phyloP scores from a whole-genome alignment of 2,329 filamentous ascomycete species.

The Pseudopithomyces chartarum region DNA sequence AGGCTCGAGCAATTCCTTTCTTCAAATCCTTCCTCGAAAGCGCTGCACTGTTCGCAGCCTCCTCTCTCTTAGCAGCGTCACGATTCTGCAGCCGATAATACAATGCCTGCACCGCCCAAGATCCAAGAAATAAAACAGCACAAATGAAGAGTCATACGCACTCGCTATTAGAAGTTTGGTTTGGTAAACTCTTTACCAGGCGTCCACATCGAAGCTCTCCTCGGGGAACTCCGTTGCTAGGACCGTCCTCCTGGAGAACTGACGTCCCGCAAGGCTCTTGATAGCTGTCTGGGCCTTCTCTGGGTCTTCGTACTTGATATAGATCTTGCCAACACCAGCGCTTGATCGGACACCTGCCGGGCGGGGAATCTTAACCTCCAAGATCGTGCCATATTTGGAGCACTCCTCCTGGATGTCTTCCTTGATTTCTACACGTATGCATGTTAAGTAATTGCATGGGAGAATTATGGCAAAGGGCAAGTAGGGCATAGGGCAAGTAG shows the following conservation, averaged over 20 bases:
- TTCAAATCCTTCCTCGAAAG: neutral
- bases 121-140: slow-evolving; percentile 5
- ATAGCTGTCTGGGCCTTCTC: slow-evolving; percentile 84
- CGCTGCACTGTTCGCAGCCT: neutral
- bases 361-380: slow-evolving; percentile 91
- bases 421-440: slow-evolving; percentile 99
- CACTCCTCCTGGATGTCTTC: slow-evolving; percentile 95
- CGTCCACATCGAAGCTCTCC: slow-evolving; percentile 93
- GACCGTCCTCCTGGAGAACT: slow-evolving; percentile 95
- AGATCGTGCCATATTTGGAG: slow-evolving; percentile 81
- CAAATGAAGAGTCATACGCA: slow-evolving; percentile 27
- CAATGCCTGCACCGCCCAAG: neutral
- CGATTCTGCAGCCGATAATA: neutral
- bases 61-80: neutral
- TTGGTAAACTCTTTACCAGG: slow-evolving; percentile 64
- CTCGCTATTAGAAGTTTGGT: neutral
- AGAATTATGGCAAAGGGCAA: no score
- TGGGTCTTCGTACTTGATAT: slow-evolving; percentile 83
- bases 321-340: slow-evolving; percentile 95
- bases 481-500: slow-evolving; percentile 16
- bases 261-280: slow-evolving; percentile 86
- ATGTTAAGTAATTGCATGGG: no score
- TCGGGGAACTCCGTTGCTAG: slow-evolving; percentile 97
- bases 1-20: no score
- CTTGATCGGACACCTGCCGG: slow-evolving; percentile 83